Evolutionary conservation across 257 asterid species (phyloP), one percentile per base, ranked within the genome.

Genomic region (Striga asiatica): DNA sequence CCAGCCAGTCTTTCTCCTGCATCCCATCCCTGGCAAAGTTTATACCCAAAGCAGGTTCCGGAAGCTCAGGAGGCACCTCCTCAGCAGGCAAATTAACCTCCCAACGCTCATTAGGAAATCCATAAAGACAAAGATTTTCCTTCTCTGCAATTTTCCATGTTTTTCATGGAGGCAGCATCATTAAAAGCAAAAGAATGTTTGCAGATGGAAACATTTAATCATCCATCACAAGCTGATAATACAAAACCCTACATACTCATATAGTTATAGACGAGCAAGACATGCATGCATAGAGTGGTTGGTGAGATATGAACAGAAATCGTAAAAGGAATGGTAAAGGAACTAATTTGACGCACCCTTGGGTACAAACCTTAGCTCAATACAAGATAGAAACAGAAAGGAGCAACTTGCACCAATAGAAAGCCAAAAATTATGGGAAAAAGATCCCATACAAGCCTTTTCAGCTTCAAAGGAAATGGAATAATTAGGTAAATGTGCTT

Each of bases 41-140:
- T 47, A 87, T 83, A 23, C 96, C 94, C 42, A 79, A 66, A 73
- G 81, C 86, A 59, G 96, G 96, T 75, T 87, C 94, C 1, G 96
- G 96, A 60, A 81, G 89, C 83, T 83, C 94, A 4, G 94, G 78
- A 28, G 94, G 94, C 65, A 83, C 94, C 73, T 83, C 89, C 67
- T 87, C 93, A 45, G 84, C 94, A 54, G 93, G 96, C 24, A 79
- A 60, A 71, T 73, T 81, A 43, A 87, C 92, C 65, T 78, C 94
- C 96, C 96, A 86, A 46, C 71, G 74, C 71, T 74, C 92, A 43
- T 59, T 72, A 28, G 94, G 92, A 52, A 61, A 71, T 66, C 93
- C 94, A 66, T 79, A 83, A 46, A 81, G 92, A 71, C 96, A 83
- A 8, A 83, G 83, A 61, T 77, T 81, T 55, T 83, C 93, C 74